Conservation (phyloP, 371 early-diverging fungal species). For the Aphelidium insulamus region DNA sequence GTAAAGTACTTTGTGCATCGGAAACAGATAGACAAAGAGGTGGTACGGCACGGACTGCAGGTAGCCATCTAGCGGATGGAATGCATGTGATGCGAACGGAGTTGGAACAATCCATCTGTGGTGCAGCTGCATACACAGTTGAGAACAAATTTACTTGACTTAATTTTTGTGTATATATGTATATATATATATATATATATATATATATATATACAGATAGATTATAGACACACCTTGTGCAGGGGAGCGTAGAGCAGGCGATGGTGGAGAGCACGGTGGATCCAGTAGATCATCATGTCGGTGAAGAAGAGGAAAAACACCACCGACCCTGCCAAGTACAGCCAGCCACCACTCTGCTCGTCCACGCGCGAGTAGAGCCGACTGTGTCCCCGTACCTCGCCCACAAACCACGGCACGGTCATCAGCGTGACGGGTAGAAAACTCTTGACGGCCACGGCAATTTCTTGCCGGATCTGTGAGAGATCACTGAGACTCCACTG, state of each 20-base stretch:
- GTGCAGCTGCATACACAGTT: constrained; percentile 28
- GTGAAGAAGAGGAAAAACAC: constrained; percentile 65
- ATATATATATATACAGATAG: background rate
- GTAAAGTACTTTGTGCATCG: constrained; percentile 74
- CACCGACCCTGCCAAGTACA: constrained; percentile 35
- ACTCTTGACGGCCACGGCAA: constrained; percentile 44
- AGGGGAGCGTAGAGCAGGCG: constrained; percentile 58
- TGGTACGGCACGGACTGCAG: constrained; percentile 87
- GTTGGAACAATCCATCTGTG: constrained; percentile 68
- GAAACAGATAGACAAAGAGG: constrained; percentile 58
- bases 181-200: background rate
- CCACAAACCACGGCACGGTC: constrained; percentile 73
- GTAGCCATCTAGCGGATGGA: constrained; percentile 83
- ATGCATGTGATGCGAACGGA: constrained; percentile 88
- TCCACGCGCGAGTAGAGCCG: constrained; percentile 41
- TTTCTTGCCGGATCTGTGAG: constrained; percentile 62
- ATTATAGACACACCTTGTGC: constrained; percentile 42
- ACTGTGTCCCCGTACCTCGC: constrained; percentile 70
- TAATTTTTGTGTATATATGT: background rate
- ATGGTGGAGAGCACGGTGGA: constrained; percentile 75
- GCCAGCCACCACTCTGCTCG: constrained; percentile 28
- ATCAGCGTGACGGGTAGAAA: constrained; percentile 54
- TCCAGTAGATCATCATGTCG: constrained; percentile 81
- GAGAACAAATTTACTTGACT: no score
- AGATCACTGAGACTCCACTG: background rate